Base-by-base conservation (phyloP, 306 rosid species). In the Gastrolobium bilobum region DNA sequence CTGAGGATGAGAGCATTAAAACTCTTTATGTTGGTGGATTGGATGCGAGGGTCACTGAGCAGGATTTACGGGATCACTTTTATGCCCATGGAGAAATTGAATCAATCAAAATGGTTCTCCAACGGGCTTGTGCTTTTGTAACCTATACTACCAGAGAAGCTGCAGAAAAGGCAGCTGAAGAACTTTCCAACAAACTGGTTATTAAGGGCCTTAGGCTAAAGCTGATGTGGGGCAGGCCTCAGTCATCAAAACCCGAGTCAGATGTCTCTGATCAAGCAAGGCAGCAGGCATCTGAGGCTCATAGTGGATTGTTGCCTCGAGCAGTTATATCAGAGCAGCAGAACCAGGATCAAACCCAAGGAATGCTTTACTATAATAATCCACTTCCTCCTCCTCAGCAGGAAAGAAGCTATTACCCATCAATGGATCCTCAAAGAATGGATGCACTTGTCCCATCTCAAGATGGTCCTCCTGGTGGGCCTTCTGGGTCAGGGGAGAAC, bases 361-460 rank as follows among this genome's bases (percentile, higher is more conserved):
- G 87, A 50, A 73, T 84, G 84, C 87, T 68, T 46, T 89, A 90
- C 92, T 88, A 82, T 83, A 87, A 85, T 81, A 88, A 86, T 82
- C 90, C 94, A 59, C 97, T 84, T 9, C 60, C 66, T 15, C 91
- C 97, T 31, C 84, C 86, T 77, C 97, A 84, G 86, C 96, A 81
- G 59, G 98, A 91, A 69, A 89, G 94, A 75, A 78, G 88, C 67
- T 92, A 78, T 77, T 94, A 94, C 75, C 98, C 97, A 9, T 94
- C 98, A 47, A 94, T 94, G 98, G 98, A 94, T 76, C 98, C 97
- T 68, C 98, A 90, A 79, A 89, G 97, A 85, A 94, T 94, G 98
- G 98, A 97, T 9, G 98, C 97, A 39, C 64, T 86, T 82, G 6
- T 87, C 82, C 82, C 89, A 39, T 83, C 93, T 44, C 98, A 90